These are phyloP conservation scores for Pholiota molesta DNA, from an alignment of 768 basidiomycete genomes.

Conservation along the genomic window DNA sequence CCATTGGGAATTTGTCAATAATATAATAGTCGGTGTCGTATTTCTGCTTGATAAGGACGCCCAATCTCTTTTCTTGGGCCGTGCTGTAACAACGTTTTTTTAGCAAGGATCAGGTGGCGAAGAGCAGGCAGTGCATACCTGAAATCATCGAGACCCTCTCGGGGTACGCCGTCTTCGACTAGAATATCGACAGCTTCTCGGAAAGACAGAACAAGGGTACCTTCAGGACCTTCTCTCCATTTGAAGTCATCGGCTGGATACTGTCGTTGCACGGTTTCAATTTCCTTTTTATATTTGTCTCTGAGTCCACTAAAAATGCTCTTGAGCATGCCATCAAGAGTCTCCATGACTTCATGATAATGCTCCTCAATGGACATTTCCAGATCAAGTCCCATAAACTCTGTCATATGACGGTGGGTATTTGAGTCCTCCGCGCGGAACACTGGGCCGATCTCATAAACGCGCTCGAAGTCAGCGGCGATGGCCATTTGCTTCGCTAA, in stretches of 20 bases:
- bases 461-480: constrained; percentile 96
- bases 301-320: constrained; percentile 85
- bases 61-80: constrained; percentile 93
- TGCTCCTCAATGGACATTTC: constrained; percentile 99
- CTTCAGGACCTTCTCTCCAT: constrained; percentile 89
- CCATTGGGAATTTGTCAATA: constrained; percentile 98
- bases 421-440: constrained; percentile 98
- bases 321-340: constrained; percentile 86
- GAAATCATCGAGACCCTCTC: constrained; percentile 86
- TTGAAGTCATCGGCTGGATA: constrained; percentile 97
- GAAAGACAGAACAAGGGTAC: constrained; percentile 86
- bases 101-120: constrained; percentile 11
- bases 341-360: constrained; percentile 96
- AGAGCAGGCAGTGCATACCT: constrained; percentile 50
- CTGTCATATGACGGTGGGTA: constrained; percentile 97
- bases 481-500: constrained; percentile 99
- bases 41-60: constrained; percentile 86
- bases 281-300: constrained; percentile 78
- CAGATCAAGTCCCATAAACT: constrained; percentile 98
- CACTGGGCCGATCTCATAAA: constrained; percentile 96
- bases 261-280: constrained; percentile 78
- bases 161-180: constrained; percentile 80
- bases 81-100: constrained; percentile 56
- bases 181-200: constrained; percentile 87
- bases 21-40: constrained; percentile 99